Evolutionary conservation across 169 alveolate species (phyloP).

Genomic region (Plasmodium vivax): DNA sequence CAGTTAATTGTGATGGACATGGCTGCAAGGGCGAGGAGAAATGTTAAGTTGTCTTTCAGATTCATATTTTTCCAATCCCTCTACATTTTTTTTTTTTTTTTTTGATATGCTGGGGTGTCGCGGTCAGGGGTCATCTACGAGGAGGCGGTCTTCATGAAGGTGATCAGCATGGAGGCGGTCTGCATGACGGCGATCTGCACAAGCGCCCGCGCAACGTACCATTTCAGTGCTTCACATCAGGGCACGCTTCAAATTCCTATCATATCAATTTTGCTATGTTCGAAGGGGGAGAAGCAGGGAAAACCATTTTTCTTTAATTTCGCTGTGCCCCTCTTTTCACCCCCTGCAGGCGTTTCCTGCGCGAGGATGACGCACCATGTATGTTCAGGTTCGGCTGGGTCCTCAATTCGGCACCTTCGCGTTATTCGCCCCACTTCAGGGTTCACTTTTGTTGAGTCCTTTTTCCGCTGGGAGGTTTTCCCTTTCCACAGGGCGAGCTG

Average conservation of each 20-base stretch:
- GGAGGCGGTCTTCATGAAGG: not conserved
- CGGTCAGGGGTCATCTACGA: not conserved
- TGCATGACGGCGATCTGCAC: not conserved
- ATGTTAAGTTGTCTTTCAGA: not conserved
- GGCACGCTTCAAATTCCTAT: not conserved
- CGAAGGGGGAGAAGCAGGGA: not conserved
- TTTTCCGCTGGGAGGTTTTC: not conserved
- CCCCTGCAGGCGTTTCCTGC: not conserved
- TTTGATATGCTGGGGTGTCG: not conserved
- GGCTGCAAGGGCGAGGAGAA: slow-evolving; percentile 1
- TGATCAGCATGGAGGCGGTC: not conserved
- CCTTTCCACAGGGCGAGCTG: not conserved
- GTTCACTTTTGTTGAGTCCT: not conserved
- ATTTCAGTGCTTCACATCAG: not conserved
- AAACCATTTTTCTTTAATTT: not conserved
- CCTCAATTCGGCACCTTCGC: not conserved
- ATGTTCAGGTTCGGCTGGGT: not conserved
- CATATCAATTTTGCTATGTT: not conserved
- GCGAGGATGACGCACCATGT: not conserved
- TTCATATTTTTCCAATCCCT: slow-evolving; percentile 21
- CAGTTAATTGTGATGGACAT: slow-evolving; percentile 52
- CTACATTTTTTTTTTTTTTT: not conserved
- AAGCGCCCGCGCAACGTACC: not conserved
- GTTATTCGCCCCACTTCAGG: not conserved
- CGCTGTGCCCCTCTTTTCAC: not conserved